Evolutionary conservation across 2,329 filamentous ascomycete genomes (phyloP).

Genomic region (Penicillium sp.): DNA sequence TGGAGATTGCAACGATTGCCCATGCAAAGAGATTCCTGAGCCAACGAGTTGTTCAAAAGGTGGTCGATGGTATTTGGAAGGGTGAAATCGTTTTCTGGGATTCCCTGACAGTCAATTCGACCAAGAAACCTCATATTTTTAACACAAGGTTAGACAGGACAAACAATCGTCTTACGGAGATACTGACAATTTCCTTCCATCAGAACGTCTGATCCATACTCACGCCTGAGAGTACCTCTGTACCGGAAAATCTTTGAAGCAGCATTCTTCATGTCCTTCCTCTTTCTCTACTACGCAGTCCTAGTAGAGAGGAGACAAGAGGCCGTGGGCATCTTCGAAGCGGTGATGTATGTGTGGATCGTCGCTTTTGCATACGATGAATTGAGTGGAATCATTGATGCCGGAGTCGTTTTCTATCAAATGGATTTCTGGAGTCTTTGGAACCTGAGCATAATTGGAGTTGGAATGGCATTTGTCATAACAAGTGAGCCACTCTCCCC

Average conservation of each 20-base stretch:
- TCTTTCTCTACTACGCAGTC: constrained; percentile 83
- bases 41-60: constrained; percentile 76
- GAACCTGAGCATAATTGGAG: constrained; percentile 71
- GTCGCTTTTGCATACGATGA: constrained; percentile 86
- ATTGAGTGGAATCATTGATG: constrained; percentile 79
- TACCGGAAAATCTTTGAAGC: constrained; percentile 86
- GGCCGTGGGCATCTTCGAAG: constrained; percentile 66
- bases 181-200: constrained; percentile 1
- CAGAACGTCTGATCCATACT: constrained; percentile 68
- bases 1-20: constrained; percentile 81
- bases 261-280: constrained; percentile 72
- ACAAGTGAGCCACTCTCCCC: constrained; percentile 58
- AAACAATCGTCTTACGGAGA: constrained; percentile 24
- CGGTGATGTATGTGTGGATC: constrained; percentile 80
- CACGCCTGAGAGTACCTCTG: constrained; percentile 72
- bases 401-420: constrained; percentile 81
- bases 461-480: constrained; percentile 68
- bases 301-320: constrained; percentile 69
- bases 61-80: constrained; percentile 81
- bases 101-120: constrained; percentile 67
- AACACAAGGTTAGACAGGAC: constrained; percentile 50
- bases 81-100: constrained; percentile 89
- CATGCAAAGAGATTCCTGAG: constrained; percentile 82
- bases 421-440: constrained; percentile 80
- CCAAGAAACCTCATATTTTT: constrained; percentile 76